A percentile compares a stretch with the other conserved stretches of the same genome.
phyloP scores from a whole-genome alignment of 192 early-diverging fungal species.

The Coemansia brasiliensis region DNA sequence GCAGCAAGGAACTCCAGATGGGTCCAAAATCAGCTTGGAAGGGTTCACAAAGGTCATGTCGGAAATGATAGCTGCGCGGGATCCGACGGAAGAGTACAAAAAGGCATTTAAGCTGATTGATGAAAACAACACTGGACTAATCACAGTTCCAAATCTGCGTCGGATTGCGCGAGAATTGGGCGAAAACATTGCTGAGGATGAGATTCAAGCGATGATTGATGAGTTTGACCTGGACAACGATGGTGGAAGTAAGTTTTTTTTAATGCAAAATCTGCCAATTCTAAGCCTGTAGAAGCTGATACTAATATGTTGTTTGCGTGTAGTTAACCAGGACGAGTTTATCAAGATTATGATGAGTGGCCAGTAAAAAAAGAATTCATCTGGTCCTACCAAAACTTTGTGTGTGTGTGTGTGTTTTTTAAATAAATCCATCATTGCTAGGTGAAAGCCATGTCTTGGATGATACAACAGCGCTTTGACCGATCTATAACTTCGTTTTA shows the following conservation, averaged over 20 bases:
- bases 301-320: conserved; percentile 2
- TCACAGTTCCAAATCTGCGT: conserved; percentile 65
- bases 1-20: conserved; percentile 59
- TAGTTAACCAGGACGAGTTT: conserved; percentile 84
- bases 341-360: conserved; percentile 75
- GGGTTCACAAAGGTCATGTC: conserved; percentile 72
- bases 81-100: conserved; percentile 79
- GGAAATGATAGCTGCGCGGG: conserved; percentile 67
- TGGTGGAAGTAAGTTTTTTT: conserved; percentile 67
- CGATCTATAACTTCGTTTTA: no score
- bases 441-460: not conserved
- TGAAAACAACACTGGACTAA: conserved; percentile 65
- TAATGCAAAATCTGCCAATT: not conserved
- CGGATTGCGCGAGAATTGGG: conserved; percentile 80
- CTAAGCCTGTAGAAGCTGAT: no score
- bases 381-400: not conserved
- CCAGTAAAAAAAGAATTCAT: conserved; percentile 1
- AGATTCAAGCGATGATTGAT: conserved; percentile 85
- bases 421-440: not conserved
- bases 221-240: conserved; percentile 87
- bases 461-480: not conserved
- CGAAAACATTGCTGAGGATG: conserved; percentile 77
- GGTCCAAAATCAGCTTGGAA: conserved; percentile 61
- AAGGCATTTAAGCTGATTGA: conserved; percentile 83
- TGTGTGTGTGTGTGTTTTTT: not conserved